phyloP scores from a whole-genome alignment of 2,329 filamentous ascomycete genomes.

The Fusarium phyllophilum region DNA sequence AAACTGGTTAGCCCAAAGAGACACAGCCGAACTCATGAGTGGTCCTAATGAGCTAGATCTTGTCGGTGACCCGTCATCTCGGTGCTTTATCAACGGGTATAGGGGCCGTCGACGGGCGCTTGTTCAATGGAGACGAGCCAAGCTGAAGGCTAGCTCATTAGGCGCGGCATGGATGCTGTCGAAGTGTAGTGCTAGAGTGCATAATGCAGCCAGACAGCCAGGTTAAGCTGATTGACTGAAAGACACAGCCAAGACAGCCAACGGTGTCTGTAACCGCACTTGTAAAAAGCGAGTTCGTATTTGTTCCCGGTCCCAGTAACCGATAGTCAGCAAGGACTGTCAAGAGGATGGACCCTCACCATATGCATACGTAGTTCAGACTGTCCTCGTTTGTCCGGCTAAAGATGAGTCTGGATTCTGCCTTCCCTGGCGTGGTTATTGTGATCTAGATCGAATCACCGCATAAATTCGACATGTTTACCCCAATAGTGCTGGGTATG shows the following conservation, averaged over 20 bases:
- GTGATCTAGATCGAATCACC: slow-evolving; percentile 7
- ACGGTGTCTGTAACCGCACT: not conserved
- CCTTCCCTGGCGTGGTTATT: slow-evolving; percentile 6
- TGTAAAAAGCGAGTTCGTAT: slow-evolving; percentile 8
- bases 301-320: slow-evolving; percentile 18
- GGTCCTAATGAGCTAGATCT: slow-evolving; percentile 14
- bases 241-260: not conserved
- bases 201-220: not conserved
- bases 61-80: slow-evolving; percentile 8
- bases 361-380: not conserved
- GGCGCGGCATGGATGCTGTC: not conserved
- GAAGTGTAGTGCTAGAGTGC: slow-evolving; percentile 1
- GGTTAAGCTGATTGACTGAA: not conserved
- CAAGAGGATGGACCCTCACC: slow-evolving; percentile 9
- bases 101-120: slow-evolving; percentile 16
- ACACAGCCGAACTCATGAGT: not conserved
- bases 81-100: slow-evolving; percentile 20
- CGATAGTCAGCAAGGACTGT: slow-evolving; percentile 19
- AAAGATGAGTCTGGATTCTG: slow-evolving; percentile 20
- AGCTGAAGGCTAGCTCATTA: not conserved
- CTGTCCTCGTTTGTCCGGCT: slow-evolving; percentile 36
- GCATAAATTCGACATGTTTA: slow-evolving; percentile 1
- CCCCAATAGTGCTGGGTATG: slow-evolving; percentile 5
- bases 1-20: not conserved
- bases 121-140: slow-evolving; percentile 29